Conservation (phyloP, 2,329 filamentous ascomycete species). For the Tolypocladium endophyticum region DNA sequence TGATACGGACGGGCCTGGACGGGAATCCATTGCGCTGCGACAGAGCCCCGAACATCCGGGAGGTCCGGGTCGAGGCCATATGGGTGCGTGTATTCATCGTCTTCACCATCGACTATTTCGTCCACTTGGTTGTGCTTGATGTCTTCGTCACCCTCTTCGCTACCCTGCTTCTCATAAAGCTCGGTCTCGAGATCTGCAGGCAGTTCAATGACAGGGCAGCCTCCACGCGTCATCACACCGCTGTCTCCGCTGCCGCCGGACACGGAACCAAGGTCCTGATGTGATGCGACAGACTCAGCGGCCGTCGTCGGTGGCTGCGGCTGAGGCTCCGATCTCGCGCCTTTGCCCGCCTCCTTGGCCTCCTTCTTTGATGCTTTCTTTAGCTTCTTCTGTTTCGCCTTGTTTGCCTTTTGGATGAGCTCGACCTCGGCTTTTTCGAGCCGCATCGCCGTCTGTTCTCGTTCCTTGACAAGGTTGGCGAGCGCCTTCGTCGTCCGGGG, state of each 20-base stretch:
- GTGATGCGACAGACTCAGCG: neutral
- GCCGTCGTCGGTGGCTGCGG: neutral
- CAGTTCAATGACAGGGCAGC: constrained; percentile 3
- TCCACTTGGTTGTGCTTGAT: neutral
- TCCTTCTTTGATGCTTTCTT: constrained; percentile 2
- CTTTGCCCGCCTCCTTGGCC: neutral
- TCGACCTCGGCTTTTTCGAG: constrained; percentile 82
- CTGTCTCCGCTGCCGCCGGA: constrained; percentile 2
- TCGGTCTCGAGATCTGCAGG: constrained; percentile 3
- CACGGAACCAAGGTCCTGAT: constrained; percentile 1
- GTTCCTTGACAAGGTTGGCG: constrained; percentile 69
- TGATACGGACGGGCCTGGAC: constrained; percentile 69
- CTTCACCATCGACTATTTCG: constrained; percentile 8
- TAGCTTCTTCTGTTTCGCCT: constrained; percentile 49
- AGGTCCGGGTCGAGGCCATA: constrained; percentile 23
- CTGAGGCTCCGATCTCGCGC: constrained; percentile 1
- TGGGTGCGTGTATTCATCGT: constrained; percentile 25
- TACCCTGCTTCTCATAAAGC: neutral
- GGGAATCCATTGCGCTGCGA: constrained; percentile 66
- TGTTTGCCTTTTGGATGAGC: constrained; percentile 70
- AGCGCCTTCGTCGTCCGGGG: constrained; percentile 66
- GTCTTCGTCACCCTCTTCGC: neutral
- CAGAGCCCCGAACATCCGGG: constrained; percentile 31
- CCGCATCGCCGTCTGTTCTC: constrained; percentile 68
- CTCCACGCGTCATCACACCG: neutral